Evolutionary conservation across 2,329 filamentous ascomycete genomes (phyloP).

Genomic region (Colletotrichum abscissum): DNA sequence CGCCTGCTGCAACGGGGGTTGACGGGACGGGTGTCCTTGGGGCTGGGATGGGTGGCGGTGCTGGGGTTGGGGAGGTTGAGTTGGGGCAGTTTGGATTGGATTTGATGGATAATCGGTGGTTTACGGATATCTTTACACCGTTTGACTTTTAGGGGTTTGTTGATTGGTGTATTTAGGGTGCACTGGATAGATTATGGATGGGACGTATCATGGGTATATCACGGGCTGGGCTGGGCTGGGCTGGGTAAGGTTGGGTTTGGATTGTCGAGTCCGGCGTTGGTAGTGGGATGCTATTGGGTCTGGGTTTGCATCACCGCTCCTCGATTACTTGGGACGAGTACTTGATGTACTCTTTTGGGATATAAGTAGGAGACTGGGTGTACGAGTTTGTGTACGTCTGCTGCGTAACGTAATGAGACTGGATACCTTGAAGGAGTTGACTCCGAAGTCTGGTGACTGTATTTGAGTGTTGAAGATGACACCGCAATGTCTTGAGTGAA

Average conservation of each 20-base stretch:
- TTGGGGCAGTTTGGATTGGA: constrained; percentile 25
- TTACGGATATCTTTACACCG: constrained; percentile 29
- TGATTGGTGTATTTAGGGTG: neutral
- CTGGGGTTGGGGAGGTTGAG: constrained; percentile 23
- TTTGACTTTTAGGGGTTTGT: constrained; percentile 29
- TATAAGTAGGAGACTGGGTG: neutral
- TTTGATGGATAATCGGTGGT: constrained; percentile 31
- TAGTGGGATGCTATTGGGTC: neutral
- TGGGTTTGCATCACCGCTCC: neutral
- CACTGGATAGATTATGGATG: neutral
- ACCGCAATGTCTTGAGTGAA: too few relatives aligned
- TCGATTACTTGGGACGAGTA: neutral
- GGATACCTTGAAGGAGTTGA: neutral
- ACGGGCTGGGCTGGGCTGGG: neutral
- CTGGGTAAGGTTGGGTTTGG: neutral
- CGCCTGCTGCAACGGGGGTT: constrained; percentile 12
- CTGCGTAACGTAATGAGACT: neutral
- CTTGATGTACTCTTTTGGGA: neutral
- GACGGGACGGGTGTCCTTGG: neutral
- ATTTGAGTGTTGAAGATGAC: neutral
- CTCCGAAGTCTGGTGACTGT: neutral
- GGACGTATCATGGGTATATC: neutral
- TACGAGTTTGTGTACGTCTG: neutral
- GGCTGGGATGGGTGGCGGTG: neutral
- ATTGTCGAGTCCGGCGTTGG: neutral